Evolutionary conservation across 495 filamentous ascomycete genomes (phyloP).

Genomic region (Cryomyces minteri): DNA sequence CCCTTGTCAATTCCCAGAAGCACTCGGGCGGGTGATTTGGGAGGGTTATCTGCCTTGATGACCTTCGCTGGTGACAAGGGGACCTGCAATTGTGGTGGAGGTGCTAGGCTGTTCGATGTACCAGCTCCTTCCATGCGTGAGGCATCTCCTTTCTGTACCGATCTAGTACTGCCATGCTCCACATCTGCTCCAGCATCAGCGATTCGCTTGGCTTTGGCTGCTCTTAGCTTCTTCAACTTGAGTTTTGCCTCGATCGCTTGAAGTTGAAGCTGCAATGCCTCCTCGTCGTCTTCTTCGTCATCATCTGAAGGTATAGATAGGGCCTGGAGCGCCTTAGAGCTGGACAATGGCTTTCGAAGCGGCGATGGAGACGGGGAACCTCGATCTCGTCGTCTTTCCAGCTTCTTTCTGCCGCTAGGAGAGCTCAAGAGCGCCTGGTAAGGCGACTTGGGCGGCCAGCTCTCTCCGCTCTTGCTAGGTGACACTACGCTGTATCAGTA

Average conservation of each 20-base stretch:
- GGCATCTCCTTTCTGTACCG: background rate
- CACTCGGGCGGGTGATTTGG: conserved; percentile 62
- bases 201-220: conserved; percentile 23
- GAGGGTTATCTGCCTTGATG: conserved; percentile 26
- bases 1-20: conserved; percentile 84
- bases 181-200: conserved; percentile 4
- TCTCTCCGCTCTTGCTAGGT: too few relatives aligned
- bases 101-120: conserved; percentile 5
- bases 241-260: conserved; percentile 72
- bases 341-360: background rate
- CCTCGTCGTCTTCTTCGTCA: conserved; percentile 74
- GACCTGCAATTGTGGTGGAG: conserved; percentile 40
- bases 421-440: conserved; percentile 70
- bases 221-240: conserved; percentile 66
- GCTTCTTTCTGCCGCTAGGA: conserved; percentile 54
- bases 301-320: conserved; percentile 21
- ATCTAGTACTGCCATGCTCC: background rate
- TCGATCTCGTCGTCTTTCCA: conserved; percentile 39
- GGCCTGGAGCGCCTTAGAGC: conserved; percentile 10
- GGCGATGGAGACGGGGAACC: conserved; percentile 32
- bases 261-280: conserved; percentile 65
- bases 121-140: conserved; percentile 2
- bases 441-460: conserved; percentile 76
- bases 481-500: too few relatives aligned
- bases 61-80: conserved; percentile 59